A percentile compares a stretch with the other conserved stretches of the same genome.
phyloP scores from a whole-genome alignment of 1,284 basidiomycete species.

The Tranzscheliella williamsii region DNA sequence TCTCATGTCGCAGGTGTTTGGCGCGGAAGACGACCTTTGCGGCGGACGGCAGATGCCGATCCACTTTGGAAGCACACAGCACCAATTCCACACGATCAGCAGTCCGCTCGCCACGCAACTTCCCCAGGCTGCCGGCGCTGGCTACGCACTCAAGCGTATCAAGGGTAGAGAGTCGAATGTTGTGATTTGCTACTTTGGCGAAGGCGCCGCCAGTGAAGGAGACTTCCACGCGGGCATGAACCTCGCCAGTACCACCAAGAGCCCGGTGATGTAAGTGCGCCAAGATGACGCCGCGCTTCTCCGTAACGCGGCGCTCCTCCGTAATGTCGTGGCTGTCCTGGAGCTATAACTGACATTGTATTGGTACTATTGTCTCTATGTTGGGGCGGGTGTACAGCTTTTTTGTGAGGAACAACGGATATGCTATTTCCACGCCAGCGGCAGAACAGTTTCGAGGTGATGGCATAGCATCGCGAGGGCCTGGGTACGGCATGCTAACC shows the following conservation, averaged over 20 bases:
- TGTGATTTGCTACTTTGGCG: constrained; percentile 88
- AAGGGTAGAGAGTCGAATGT: constrained; percentile 68
- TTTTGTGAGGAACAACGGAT: constrained; percentile 74
- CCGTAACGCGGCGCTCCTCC: no score
- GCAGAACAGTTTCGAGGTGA: constrained; percentile 74
- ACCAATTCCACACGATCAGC: constrained; percentile 91
- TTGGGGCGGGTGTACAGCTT: constrained; percentile 65
- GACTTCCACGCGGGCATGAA: constrained; percentile 67
- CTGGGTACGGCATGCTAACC: constrained; percentile 79
- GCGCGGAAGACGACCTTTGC: constrained; percentile 45
- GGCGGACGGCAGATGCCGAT: constrained; percentile 58
- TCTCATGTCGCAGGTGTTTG: constrained; percentile 51
- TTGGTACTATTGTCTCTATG: no score
- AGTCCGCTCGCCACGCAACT: constrained; percentile 94
- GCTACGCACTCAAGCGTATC: constrained; percentile 81
- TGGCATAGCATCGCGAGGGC: constrained; percentile 72
- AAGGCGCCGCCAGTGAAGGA: constrained; percentile 67
- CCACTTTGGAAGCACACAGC: constrained; percentile 80
- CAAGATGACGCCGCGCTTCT: background rate
- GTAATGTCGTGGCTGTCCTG: no score
- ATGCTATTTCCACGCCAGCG: constrained; percentile 90
- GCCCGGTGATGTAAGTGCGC: constrained; percentile 46
- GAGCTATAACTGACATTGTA: constrained; percentile 39
- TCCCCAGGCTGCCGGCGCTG: constrained; percentile 91
- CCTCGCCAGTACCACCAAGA: constrained; percentile 53